Percentiles rank a stretch among this genome's conserved stretches.
Conservation (phyloP, 768 basidiomycete genomes). For the Hericium alpestre region DNA sequence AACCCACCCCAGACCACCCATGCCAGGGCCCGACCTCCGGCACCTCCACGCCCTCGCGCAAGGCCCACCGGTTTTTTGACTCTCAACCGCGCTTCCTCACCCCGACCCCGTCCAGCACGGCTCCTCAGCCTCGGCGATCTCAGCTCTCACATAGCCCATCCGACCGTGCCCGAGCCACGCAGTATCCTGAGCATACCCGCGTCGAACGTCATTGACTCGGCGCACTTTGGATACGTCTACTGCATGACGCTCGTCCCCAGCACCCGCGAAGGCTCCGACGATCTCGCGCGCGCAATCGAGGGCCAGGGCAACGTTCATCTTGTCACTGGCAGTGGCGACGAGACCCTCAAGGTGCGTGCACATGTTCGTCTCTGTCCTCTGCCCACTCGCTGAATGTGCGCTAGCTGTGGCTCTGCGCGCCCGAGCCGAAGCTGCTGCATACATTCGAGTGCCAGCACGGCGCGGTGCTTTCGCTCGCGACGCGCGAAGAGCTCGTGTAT, state of each 20-base stretch:
- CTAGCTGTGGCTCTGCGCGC: conserved; percentile 60
- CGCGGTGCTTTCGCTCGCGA: conserved; percentile 73
- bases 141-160: conserved; percentile 14
- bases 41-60: conserved; percentile 23
- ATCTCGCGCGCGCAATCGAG: conserved; percentile 11
- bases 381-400: neutral
- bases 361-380: too few relatives aligned
- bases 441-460: conserved; percentile 67
- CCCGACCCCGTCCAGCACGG: neutral
- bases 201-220: conserved; percentile 71
- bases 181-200: conserved; percentile 47
- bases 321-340: conserved; percentile 85
- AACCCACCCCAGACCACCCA: neutral
- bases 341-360: conserved; percentile 63
- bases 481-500: conserved; percentile 70
- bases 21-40: conserved; percentile 8
- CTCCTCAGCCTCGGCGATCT: conserved; percentile 14
- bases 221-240: conserved; percentile 92
- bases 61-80: conserved; percentile 86
- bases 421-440: conserved; percentile 38
- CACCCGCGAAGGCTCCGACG: conserved; percentile 27
- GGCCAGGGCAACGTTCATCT: conserved; percentile 34
- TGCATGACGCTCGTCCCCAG: conserved; percentile 52
- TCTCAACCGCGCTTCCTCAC: conserved; percentile 58
- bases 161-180: conserved; percentile 17